Conservation (phyloP, 345 rosid species). For the Eucalyptus dawsonii region DNA sequence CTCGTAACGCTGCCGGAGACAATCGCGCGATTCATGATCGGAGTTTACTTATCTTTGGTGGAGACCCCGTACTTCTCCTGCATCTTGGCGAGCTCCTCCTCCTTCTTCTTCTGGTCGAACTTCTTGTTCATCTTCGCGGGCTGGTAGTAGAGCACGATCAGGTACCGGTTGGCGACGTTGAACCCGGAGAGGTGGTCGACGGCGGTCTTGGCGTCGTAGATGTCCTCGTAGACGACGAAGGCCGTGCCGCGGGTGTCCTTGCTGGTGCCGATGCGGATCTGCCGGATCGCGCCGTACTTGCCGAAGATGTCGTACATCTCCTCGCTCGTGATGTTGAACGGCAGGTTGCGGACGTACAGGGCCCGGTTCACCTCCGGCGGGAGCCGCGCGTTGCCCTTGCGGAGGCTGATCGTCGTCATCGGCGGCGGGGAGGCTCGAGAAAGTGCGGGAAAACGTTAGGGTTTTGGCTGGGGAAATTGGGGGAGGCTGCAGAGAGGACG, state of each 20-base stretch:
- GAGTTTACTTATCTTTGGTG: conserved; percentile 58
- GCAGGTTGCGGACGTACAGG: conserved; percentile 94
- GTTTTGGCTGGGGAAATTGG: neutral
- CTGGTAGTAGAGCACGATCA: conserved; percentile 86
- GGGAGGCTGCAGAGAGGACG: neutral
- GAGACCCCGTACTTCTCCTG: conserved; percentile 93
- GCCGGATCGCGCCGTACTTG: conserved; percentile 93
- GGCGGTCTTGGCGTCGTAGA: conserved; percentile 92
- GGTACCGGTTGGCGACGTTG: conserved; percentile 89
- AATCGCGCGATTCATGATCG: neutral
- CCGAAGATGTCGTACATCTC: conserved; percentile 99
- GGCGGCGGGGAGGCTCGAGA: neutral
- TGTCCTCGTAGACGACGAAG: conserved; percentile 91
- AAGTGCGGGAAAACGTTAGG: neutral
- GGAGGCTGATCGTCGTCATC: conserved; percentile 67
- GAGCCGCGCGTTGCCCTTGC: conserved; percentile 81
- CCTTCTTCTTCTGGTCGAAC: conserved; percentile 90
- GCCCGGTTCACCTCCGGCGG: conserved; percentile 95
- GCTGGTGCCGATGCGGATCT: conserved; percentile 81
- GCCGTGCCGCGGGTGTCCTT: conserved; percentile 96
- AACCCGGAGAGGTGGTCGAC: conserved; percentile 97
- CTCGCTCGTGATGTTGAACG: conserved; percentile 95
- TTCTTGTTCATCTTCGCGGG: conserved; percentile 92
- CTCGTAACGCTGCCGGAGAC: neutral
- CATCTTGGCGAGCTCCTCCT: conserved; percentile 69